Conservation (phyloP, 2,329 filamentous ascomycete species). For the Exophiala sideris region DNA sequence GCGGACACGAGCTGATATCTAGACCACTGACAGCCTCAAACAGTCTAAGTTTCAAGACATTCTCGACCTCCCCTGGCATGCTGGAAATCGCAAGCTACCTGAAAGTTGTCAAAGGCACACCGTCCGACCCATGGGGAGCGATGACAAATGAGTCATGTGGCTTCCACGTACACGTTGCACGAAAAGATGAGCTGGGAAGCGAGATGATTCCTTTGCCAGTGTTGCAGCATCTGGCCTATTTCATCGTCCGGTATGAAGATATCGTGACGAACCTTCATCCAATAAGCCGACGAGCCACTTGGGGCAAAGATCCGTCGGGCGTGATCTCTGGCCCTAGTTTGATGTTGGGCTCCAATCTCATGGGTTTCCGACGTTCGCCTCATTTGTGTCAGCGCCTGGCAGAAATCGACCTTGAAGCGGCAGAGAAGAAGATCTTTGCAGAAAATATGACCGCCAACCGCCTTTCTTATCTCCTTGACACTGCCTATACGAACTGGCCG, state of each 20-base stretch:
- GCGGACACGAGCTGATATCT: constrained; percentile 9
- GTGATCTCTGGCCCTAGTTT: too few relatives aligned
- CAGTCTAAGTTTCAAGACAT: neutral
- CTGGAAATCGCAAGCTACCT: constrained; percentile 3
- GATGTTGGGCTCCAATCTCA: constrained; percentile 1
- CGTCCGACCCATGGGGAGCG: constrained; percentile 2
- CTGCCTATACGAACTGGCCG: neutral
- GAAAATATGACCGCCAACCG: constrained; percentile 4
- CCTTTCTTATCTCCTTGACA: constrained; percentile 5
- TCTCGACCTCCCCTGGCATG: neutral
- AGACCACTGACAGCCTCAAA: neutral
- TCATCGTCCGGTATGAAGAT: constrained; percentile 7
- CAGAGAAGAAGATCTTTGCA: constrained; percentile 8
- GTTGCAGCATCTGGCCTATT: constrained; percentile 10
- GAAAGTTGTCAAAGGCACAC: neutral
- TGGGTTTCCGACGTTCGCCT: constrained; percentile 2
- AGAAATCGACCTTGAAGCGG: neutral
- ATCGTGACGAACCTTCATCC: constrained; percentile 5
- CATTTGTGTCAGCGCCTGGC: neutral
- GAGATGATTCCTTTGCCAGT: constrained; percentile 8
- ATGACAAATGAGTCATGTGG: constrained; percentile 5
- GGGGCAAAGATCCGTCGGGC: neutral
- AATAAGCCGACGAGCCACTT: neutral
- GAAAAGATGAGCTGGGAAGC: neutral
- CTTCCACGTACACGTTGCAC: constrained; percentile 10